These are phyloP conservation scores for Geotrichum aggregatum DNA, from an alignment of 1,139 yeast species.

Conservation along the genomic window DNA sequence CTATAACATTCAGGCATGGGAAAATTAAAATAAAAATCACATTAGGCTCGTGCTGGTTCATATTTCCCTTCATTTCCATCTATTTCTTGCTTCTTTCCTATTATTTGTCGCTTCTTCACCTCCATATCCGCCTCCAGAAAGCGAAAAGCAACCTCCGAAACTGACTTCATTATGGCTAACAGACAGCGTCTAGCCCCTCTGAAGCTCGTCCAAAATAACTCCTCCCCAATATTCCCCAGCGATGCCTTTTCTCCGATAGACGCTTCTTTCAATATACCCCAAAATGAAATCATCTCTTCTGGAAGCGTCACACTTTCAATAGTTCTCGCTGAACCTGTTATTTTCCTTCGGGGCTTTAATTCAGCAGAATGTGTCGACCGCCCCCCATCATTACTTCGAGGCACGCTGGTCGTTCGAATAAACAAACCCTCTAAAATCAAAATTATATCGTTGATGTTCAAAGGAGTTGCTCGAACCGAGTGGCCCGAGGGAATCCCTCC, in stretches of 20 bases:
- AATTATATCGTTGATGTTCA: slow-evolving; percentile 59
- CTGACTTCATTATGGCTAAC: background rate
- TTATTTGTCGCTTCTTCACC: too few relatives aligned
- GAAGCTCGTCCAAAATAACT: slow-evolving; percentile 10
- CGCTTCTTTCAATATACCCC: slow-evolving; percentile 19
- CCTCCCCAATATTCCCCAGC: slow-evolving; percentile 21
- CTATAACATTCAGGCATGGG: too few relatives aligned
- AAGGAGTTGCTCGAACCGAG: slow-evolving; percentile 77
- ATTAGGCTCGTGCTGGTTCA: too few relatives aligned
- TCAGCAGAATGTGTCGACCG: slow-evolving; percentile 58
- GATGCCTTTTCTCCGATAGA: slow-evolving; percentile 21
- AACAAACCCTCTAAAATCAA: slow-evolving; percentile 74
- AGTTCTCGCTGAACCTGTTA: slow-evolving; percentile 70
- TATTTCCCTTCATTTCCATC: too few relatives aligned
- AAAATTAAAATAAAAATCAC: too few relatives aligned
- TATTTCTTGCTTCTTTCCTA: too few relatives aligned
- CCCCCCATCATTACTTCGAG: slow-evolving; percentile 81
- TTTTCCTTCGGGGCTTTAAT: slow-evolving; percentile 80
- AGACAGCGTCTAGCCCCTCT: background rate
- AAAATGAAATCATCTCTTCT: slow-evolving; percentile 17
- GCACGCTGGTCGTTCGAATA: slow-evolving; percentile 68
- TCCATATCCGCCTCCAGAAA: too few relatives aligned
- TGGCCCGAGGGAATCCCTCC: slow-evolving; percentile 99
- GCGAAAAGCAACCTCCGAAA: too few relatives aligned
- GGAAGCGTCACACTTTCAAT: slow-evolving; percentile 33